Conservation (phyloP, 164 flowering plant species). For the Sextonia rubra region DNA sequence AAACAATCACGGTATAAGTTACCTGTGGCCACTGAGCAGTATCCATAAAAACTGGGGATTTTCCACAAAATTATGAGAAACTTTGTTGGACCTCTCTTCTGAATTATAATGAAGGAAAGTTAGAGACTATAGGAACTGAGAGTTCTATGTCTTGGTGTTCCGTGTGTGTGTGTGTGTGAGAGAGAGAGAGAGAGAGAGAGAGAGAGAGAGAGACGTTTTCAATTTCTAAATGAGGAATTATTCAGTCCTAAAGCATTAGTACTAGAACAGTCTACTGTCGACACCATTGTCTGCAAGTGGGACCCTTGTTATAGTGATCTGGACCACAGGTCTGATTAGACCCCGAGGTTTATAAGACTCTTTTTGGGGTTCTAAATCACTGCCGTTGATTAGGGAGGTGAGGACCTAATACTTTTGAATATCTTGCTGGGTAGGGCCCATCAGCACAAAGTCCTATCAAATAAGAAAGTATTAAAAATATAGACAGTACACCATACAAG, state of each 20-base stretch:
- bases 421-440: too few species aligned
- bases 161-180: not conserved
- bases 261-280: not conserved
- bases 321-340: too few species aligned
- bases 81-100: constrained; percentile 9
- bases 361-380: too few species aligned
- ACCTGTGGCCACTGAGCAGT: constrained; percentile 19
- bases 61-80: not conserved
- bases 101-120: constrained; percentile 9
- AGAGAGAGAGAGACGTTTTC: constrained; percentile 7
- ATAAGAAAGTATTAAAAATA: not conserved
- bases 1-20: not conserved
- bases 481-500: too few species aligned
- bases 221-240: not conserved
- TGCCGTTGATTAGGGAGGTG: too few species aligned
- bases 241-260: not conserved
- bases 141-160: constrained; percentile 1
- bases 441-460: too few species aligned
- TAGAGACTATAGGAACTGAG: not conserved
- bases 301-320: not conserved
- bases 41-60: constrained; percentile 9
- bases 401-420: too few species aligned
- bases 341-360: too few species aligned
- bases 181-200: not conserved
- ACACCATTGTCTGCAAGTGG: not conserved